Evolutionary conservation across 768 basidiomycete genomes (phyloP), one percentile per base, ranked within the genome.

Genomic region (Auriscalpium orientale): DNA sequence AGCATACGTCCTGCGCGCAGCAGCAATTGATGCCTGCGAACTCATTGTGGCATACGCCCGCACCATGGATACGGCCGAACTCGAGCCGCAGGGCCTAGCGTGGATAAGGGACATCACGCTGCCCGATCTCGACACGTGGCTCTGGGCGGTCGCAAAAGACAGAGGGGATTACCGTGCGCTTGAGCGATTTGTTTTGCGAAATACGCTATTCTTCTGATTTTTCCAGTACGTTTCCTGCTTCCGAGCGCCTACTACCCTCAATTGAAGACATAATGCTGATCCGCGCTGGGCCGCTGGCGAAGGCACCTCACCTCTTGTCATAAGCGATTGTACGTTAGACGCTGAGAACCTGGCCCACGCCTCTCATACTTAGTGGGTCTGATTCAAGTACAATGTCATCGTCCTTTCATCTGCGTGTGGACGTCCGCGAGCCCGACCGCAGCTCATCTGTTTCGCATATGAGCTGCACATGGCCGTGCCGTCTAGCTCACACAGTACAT

Each of bases 141-240:
- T 92, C n/a, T 89, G 90, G 87, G 76, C 82, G 35, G 79, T 89
- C 5, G 88, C 87, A 38, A 91, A 93, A 66, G 89, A 90, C 62
- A 74, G 88, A 59, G 61, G 70, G 34, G 89, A 90, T 67, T 91
- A 90, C 64, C 74, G 86, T 51, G 70, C 70, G 49, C 72, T 92
- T 43, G 75, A 76, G 61, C 73, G 90, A 60, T 87, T 91, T 64
- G 84, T 79, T n/a, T 70, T 80, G 66, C 72, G 75, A 54, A 73
- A 83, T 57, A 89, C 89, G 0, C 72, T 80, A 43, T 90, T 83
- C 67, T 94, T 89, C 68, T 92, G 68, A 77, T 43, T 44, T 16
- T 13, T 18, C 18, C 35, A 52, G 44, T 18, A 28, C 12, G 22
- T 45, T 45, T 43, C 33, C 35, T 35, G 33, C 51, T 36, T 45